phyloP scores from a whole-genome alignment of 2,329 filamentous ascomycete genomes.

The Stromatinia cepivora region DNA sequence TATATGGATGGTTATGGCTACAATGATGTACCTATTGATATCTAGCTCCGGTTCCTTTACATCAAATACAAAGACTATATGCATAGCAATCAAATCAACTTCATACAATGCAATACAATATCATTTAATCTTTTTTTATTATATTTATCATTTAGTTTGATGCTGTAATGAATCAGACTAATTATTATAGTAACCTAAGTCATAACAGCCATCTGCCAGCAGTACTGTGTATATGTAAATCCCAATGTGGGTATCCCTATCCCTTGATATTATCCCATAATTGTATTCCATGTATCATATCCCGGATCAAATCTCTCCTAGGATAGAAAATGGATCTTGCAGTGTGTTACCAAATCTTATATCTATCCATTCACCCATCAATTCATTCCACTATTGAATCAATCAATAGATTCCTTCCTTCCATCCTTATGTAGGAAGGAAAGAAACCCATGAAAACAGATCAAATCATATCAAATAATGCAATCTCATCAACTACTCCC shows the following conservation, averaged over 20 bases:
- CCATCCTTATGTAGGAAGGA: neutral
- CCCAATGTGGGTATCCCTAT: neutral
- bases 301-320: neutral
- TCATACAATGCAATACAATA: neutral
- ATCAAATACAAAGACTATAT: no score
- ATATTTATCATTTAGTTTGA: neutral
- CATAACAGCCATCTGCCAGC: conserved; percentile 6
- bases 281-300: neutral
- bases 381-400: neutral
- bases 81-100: neutral
- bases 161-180: neutral
- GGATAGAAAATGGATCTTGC: neutral
- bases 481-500: neutral
- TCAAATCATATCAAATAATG: neutral
- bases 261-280: neutral
- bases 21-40: no score
- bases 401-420: neutral
- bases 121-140: neutral
- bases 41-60: no score
- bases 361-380: neutral
- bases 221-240: neutral
- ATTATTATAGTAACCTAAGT: neutral
- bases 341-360: neutral
- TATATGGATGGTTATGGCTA: no score
- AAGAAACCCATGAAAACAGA: neutral